Evolutionary conservation across 371 early-diverging fungal genomes (phyloP), one percentile per base, ranked within the genome.

Genomic region (Mortierella sp.): DNA sequence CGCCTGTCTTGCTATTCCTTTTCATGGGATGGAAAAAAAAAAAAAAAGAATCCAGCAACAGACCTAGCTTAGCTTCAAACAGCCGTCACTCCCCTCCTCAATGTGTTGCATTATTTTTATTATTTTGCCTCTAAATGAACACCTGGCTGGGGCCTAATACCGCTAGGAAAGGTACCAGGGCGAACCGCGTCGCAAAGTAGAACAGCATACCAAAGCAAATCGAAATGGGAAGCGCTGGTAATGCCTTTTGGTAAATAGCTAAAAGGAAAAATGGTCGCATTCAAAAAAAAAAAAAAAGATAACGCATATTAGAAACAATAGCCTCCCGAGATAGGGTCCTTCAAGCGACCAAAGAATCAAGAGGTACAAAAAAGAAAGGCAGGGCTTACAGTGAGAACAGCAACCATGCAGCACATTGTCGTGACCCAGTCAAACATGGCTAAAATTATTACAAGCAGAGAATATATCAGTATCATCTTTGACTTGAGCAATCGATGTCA

Each of bases 371-470:
- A n/a, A n/a, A n/a, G n/a, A n/a, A n/a, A n/a, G n/a, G n/a, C n/a
- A n/a, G n/a, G n/a, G n/a, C 70, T 74, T 72, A 83, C 84, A 28
- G 93, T 92, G 65, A 93, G 82, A 11, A 95, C 93, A 2, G 93
- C 95, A 66, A 96, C 86, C 15, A 88, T 90, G 72, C 91, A 92
- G 47, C 92, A 85, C 51, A 91, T 82, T 1, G 96, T 96, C 16
- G 96, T 94, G 75, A 94, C 88, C 95, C 95, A 95, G 82, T 95
- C 95, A 76, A 86, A 90, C 84, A 92, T 84, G 7, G 96, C 94
- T 74, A 73, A 58, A 2, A 19, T 88, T 69, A 4, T 60, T 16
- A 63, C 7, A 16, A 14, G 26, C 37, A 60, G 14, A 65, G 53
- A 28, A 18, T 48, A 28, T 60, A 23, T 37, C 28, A 21, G 19